These are phyloP conservation scores for Tuber microsphaerosporum DNA, from an alignment of 495 filamentous ascomycete species.

Conservation along the genomic window DNA sequence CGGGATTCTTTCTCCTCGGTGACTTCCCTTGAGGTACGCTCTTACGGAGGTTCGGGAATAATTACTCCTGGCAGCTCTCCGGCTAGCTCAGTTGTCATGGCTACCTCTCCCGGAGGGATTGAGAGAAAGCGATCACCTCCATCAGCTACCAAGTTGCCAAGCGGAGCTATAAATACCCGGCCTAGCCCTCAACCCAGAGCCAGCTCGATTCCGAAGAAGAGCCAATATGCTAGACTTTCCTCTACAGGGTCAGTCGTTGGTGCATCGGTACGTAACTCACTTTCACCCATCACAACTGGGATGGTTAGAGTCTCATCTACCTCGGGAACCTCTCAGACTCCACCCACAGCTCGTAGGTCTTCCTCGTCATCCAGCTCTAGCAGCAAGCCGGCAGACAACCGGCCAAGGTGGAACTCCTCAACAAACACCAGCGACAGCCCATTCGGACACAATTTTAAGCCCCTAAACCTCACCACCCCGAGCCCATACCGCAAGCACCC, in stretches of 20 bases:
- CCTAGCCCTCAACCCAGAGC: slow-evolving; percentile 22
- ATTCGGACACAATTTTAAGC: slow-evolving; percentile 63
- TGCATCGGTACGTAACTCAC: slow-evolving; percentile 13
- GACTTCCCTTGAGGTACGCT: slow-evolving; percentile 70
- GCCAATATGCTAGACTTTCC: slow-evolving; percentile 29
- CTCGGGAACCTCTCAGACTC: slow-evolving; percentile 14
- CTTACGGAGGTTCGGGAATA: slow-evolving; percentile 60
- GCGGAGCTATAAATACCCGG: no score
- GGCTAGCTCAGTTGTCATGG: slow-evolving; percentile 77
- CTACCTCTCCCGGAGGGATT: slow-evolving; percentile 42
- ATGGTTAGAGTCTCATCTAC: slow-evolving; percentile 35
- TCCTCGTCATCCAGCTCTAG: slow-evolving; percentile 29
- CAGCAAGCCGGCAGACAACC: slow-evolving; percentile 46
- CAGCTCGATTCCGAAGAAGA: slow-evolving; percentile 35
- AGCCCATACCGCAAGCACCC: slow-evolving; percentile 54
- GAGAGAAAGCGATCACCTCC: slow-evolving; percentile 34
- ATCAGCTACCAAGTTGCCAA: slow-evolving; percentile 12
- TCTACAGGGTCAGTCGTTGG: slow-evolving; percentile 15
- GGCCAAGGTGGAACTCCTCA: slow-evolving; percentile 74
- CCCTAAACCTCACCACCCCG: slow-evolving; percentile 56
- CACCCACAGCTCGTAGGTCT: slow-evolving; percentile 26
- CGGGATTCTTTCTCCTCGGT: slow-evolving; percentile 92
- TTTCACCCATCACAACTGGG: slow-evolving; percentile 30
- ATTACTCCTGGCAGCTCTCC: slow-evolving; percentile 85
- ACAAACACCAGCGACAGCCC: slow-evolving; percentile 63